Base-by-base conservation (phyloP, 2,329 filamentous ascomycete genomes). In the Bisporella sp. region DNA sequence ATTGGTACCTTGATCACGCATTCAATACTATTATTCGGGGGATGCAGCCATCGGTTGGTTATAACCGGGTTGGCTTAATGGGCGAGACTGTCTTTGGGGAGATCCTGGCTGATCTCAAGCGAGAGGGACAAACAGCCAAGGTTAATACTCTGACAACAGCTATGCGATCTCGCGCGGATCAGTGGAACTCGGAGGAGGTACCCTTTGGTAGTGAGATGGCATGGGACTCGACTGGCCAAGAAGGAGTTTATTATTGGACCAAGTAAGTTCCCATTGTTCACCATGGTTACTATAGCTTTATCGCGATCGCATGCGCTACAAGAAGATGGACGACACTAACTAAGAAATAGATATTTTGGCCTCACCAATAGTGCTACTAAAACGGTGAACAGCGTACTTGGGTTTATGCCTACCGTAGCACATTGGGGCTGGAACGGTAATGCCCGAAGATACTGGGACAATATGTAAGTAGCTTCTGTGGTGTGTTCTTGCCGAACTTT, bases 391-490 rank as follows among this genome's bases (percentile, higher is more conserved):
- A 76, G 73, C 28, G 76, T 82, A 4, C 60, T 78, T 1, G 79
- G 75, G 0, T 82, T 75, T 54, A 79, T 73, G 68, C 78, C 79
- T 0, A 77, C 75, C 0, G 73, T 82, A 0, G 68, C 77, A 1
- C 79, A 82, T 54, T 82, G 79, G 79, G 79, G 76, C 3, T 82
- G 75, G 75, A 80, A 82, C 47, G 79, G 79, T 9, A 82, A 81
- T 54, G 77, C 78, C 0, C 70, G 79, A 1, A 65, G 78, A 5
- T 82, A 81, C 61, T 82, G 79, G 79, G 79, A 82, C 57, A 79
- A 78, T 47, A 63, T 75, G 64, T 77, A 53, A 40, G 48, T 45
- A 33, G 2, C 33, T 29, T 21, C 11, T n/a, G 2, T 13, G 29
- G 42, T 30, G 8, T 8, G 8, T 21, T 11, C 41, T 29, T 42